Percentiles rank a stretch among this genome's conserved stretches.
Conservation (phyloP, 73 alveolate genomes). For the Paraurostyla sp. region DNA sequence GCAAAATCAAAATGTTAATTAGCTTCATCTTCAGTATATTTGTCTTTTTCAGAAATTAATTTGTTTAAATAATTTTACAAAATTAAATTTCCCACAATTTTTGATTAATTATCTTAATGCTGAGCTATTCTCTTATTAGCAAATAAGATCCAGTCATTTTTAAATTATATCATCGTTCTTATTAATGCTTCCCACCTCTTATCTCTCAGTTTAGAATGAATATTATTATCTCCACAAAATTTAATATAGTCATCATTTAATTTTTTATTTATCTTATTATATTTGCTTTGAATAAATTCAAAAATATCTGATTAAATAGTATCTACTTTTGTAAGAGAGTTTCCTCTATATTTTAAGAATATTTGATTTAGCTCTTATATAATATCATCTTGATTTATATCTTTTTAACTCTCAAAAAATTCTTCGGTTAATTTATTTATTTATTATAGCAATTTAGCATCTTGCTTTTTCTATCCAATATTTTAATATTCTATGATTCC, state of each 20-base stretch:
- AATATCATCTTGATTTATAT: not conserved
- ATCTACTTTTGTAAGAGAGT: not conserved
- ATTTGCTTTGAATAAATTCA: not conserved
- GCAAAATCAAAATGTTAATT: not conserved
- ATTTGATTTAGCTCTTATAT: not conserved
- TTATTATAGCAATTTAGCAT: not conserved
- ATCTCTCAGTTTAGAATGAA: not conserved
- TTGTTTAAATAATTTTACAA: not conserved
- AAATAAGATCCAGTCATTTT: not conserved
- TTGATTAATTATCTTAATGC: not conserved
- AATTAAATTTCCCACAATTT: conserved; percentile 7
- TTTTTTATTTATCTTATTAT: not conserved
- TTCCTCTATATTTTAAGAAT: not conserved
- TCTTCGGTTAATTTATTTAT: not conserved
- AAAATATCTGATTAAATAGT: not conserved
- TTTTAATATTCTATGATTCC: not conserved
- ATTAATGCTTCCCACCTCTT: not conserved
- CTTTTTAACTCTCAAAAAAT: not conserved
- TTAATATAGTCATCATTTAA: not conserved
- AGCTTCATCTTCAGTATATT: conserved; percentile 10
- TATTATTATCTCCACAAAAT: not conserved
- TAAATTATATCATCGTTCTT: not conserved
- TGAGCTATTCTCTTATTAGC: not conserved
- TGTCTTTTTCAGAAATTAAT: not conserved
- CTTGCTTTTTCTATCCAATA: conserved; percentile 17